These are phyloP conservation scores for Alternaria consortialis DNA, from an alignment of 2,329 filamentous ascomycete genomes.

Conservation along the genomic window DNA sequence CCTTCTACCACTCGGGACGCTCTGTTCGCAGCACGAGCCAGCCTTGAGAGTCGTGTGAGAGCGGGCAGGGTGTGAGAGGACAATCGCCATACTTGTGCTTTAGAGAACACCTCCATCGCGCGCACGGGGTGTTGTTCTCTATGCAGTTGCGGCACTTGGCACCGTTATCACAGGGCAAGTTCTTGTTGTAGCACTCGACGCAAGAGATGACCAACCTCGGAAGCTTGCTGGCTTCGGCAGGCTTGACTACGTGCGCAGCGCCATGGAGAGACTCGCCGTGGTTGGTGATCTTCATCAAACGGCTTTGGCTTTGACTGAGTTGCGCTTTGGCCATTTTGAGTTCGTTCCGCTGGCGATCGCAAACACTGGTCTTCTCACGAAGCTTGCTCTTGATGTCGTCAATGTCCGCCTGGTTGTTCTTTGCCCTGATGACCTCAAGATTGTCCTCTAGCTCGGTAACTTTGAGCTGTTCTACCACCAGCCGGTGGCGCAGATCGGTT, in stretches of 20 bases:
- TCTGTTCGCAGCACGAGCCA: slow-evolving; percentile 24
- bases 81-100: slow-evolving; percentile 37
- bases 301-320: slow-evolving; percentile 12
- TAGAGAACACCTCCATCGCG: slow-evolving; percentile 42
- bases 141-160: slow-evolving; percentile 36
- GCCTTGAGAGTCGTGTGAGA: slow-evolving; percentile 32
- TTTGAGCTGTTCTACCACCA: slow-evolving; percentile 19
- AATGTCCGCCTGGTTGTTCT: slow-evolving; percentile 12
- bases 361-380: slow-evolving; percentile 29
- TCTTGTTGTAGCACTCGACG: slow-evolving; percentile 41
- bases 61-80: slow-evolving; percentile 27
- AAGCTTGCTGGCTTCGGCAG: slow-evolving; percentile 18
- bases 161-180: slow-evolving; percentile 34
- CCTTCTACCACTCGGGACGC: slow-evolving; percentile 30
- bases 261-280: slow-evolving; percentile 29
- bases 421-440: slow-evolving; percentile 11
- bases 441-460: slow-evolving; percentile 23
- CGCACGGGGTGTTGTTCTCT: slow-evolving; percentile 28
- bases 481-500: slow-evolving; percentile 17
- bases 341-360: slow-evolving; percentile 30
- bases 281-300: slow-evolving; percentile 21
- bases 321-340: slow-evolving; percentile 18
- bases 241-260: slow-evolving; percentile 39
- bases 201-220: slow-evolving; percentile 31
- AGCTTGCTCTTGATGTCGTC: slow-evolving; percentile 23